Evolutionary conservation across 345 rosid genomes (phyloP), one percentile per base, ranked within the genome.

Genomic region (Schrenkiella parvula): DNA sequence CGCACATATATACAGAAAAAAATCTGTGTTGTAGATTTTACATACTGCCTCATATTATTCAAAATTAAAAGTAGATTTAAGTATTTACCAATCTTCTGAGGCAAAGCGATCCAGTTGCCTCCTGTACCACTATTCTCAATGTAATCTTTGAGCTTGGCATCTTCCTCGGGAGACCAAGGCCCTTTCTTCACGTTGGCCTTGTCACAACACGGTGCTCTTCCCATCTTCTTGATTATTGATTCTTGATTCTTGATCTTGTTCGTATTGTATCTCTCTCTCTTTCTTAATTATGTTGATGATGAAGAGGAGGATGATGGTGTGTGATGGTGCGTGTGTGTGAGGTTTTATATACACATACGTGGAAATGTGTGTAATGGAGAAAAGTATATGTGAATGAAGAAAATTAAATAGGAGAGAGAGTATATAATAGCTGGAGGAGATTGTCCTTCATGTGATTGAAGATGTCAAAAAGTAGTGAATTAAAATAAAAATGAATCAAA

Each of bases 141-240:
- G 71, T 87, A 89, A 43, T 79, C 76, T 81, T 89, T 89, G 82
- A 89, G 95, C 25, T 66, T 85, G 38, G 95, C 88, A 63, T 90
- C 97, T 81, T 90, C 97, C 60, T 88, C 95, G 19, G 97, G 95
- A 34, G 95, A 90, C 97, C 97, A 90, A 39, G 97, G 92, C 5
- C 97, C 97, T 84, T 81, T 90, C 85, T 90, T 88, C 72, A 90
- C 95, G 68, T 81, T 88, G 43, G 97, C 88, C 73, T 88, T 88
- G 80, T 90, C 97, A 72, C 95, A 88, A 77, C 97, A 88, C 28
- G 95, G 97, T 72, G 97, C 92, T 87, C 97, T 83, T 60, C 97
- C 97, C 97, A 88, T 90, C 64, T 70, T 68, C 58, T 39, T 35
- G 54, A 39, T 38, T 73, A 21, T 48, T 39, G 67, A 48, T 65